Base-by-base conservation (phyloP, 139 green algal species). In the Diplosphaera chodatii region DNA sequence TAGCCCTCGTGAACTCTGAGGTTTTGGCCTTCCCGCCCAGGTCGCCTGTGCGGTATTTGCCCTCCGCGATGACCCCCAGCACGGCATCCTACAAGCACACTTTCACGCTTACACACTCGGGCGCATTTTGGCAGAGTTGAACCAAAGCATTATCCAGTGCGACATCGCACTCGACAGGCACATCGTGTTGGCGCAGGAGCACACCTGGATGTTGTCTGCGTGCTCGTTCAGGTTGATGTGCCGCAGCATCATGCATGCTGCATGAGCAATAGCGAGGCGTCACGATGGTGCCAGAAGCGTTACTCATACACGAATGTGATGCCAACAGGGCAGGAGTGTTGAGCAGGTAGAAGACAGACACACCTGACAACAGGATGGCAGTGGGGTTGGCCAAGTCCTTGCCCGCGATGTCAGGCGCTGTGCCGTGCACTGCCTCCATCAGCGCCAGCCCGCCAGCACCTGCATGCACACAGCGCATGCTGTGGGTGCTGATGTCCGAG, bases 341-440 rank as follows among this genome's bases (percentile, higher is more conserved):
- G 10, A 10, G 6, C 37, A 10, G 37, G 22, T 21, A 10, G 25
- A 59, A 25, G 13, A 23, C 16, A 8, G 13, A 13, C 48, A 89
- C 84, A 23, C 83, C 81, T 21, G 78, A 91, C 71, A 98, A 80
- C 66, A 97, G 81, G 78, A 98, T 83, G 23, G 94, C 94, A 0
- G 94, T 98, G 56, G 94, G 94, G 84, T 98, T 98, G 71, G 94
- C 94, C 76, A 89, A 72, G 85, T 97, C 87, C 79, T 94, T 86
- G 56, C 84, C 89, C 10, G 81, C 80, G 71, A 98, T 96, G 82
- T 98, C 93, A 32, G 94, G 93, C 4, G 94, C 94, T 27, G 93
- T 98, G 67, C 94, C 94, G 74, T 98, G 93, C 65, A 98, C 94
- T 4, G 90, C 93, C 82, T 98, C 93, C 77, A 95, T 95, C 63